Evolutionary conservation across 2,329 filamentous ascomycete species (phyloP), one percentile per base, ranked within the genome.

Genomic region (Penicillium sp.): DNA sequence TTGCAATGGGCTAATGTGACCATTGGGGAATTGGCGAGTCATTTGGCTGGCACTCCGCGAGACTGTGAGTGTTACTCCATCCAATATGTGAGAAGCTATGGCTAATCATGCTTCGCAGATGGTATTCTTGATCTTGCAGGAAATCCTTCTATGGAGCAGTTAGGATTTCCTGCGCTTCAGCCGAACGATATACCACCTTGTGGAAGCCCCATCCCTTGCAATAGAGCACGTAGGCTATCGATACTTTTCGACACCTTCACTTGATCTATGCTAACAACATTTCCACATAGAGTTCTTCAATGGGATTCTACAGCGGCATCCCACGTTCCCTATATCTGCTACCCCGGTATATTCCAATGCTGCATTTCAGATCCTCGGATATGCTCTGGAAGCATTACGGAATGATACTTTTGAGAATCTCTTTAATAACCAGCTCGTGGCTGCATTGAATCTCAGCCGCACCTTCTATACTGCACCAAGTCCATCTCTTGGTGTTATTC

Each of bases 401-500:
- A 69, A 71, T 2, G 68, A 72, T 37, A 58, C 65, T 0, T 78
- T 72, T 34, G 57, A 66, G 14, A 60, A 71, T 0, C 58, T 76
- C 0, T 53, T 80, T 2, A 50, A 72, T 14, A 59, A 72, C 2
- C 64, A 69, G 3, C 50, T 81, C 8, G 64, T 77, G 21, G 60
- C 70, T 23, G 74, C 76, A 2, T 65, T 81, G 7, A 67, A 68
- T 1, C 59, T 81, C 18, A 75, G 75, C 65, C 56, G 64, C 66
- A 52, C 68, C 49, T 37, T 64, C 64, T 21, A 69, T 69, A 5
- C 55, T 60, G 14, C 58, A 59, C 48, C 61, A 9, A 42, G 46
- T 29, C 34, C 51, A 4, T 18, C 58, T 3, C 23, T 50, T 14
- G 70, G 63, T 0, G 61, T 80, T 1, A 75, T 80, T 5, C 75